Percentiles rank a stretch among this genome's conserved stretches.
phyloP scores from a whole-genome alignment of 208 protist genomes.

The Crithidia acanthocephali region DNA sequence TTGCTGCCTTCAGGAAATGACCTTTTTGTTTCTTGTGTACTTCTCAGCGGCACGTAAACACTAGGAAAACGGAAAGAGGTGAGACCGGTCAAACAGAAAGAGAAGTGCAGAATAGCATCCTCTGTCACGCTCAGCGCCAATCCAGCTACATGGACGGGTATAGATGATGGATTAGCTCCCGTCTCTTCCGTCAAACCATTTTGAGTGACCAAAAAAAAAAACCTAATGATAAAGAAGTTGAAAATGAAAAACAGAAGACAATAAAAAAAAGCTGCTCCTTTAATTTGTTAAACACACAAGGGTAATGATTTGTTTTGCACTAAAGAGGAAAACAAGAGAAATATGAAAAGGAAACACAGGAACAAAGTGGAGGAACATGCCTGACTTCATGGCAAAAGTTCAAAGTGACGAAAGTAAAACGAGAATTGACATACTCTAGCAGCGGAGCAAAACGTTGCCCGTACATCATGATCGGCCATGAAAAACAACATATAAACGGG shows the following conservation, averaged over 20 bases:
- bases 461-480: constrained; percentile 5
- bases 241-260: neutral
- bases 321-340: neutral
- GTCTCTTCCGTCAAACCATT: neutral
- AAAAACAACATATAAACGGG: constrained; percentile 10
- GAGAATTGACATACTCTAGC: constrained; percentile 10
- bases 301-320: neutral
- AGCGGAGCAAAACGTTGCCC: constrained; percentile 14
- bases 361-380: constrained; percentile 7
- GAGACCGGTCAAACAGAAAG: constrained; percentile 1
- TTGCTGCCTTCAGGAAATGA: too few relatives aligned
- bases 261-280: constrained; percentile 3
- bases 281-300: constrained; percentile 10
- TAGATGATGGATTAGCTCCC: neutral
- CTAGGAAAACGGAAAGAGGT: neutral
- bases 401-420: neutral
- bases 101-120: neutral
- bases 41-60: neutral
- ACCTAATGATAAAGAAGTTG: neutral
- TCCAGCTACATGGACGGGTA: too few relatives aligned
- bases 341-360: neutral
- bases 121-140: neutral
- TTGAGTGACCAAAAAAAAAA: neutral
- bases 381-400: constrained; percentile 10
- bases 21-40: neutral